A percentile compares a stretch with the other conserved stretches of the same genome.
These are phyloP conservation scores for Nectriaceae sp. DNA, from an alignment of 2,329 filamentous ascomycete species.

Conservation along the genomic window DNA sequence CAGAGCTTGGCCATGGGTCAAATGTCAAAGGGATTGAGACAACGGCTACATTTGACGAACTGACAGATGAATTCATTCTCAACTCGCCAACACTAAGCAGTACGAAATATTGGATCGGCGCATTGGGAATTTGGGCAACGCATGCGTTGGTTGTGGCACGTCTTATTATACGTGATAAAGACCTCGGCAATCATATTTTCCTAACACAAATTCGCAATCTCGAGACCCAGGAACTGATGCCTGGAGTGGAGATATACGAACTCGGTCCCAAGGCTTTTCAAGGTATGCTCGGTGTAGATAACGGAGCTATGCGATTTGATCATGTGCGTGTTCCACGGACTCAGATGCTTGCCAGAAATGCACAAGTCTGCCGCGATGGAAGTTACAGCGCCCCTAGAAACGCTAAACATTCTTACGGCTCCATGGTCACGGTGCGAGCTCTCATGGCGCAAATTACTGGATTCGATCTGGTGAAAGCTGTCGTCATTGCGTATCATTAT, in stretches of 20 bases:
- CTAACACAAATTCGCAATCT: constrained; percentile 73
- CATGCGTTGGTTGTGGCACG: constrained; percentile 80
- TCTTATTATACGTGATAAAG: constrained; percentile 67
- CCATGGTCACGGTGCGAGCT: no score
- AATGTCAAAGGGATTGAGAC: constrained; percentile 76
- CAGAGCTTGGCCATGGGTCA: constrained; percentile 76
- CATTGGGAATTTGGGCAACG: constrained; percentile 74
- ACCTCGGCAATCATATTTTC: constrained; percentile 75
- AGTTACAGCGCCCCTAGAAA: not conserved
- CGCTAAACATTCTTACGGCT: no score
- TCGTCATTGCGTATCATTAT: no score
- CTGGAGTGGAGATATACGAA: constrained; percentile 74
- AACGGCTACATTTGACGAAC: constrained; percentile 71
- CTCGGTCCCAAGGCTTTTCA: constrained; percentile 67
- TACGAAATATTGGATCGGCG: constrained; percentile 86
- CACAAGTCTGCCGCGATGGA: not conserved
- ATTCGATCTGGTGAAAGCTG: no score
- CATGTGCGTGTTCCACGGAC: constrained; percentile 70
- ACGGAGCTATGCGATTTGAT: constrained; percentile 82
- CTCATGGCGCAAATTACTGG: no score
- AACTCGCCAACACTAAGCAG: constrained; percentile 74
- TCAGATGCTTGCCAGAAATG: constrained; percentile 64
- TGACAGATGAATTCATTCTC: constrained; percentile 74
- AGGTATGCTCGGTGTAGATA: not conserved
- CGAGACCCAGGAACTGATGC: constrained; percentile 68